phyloP scores from a whole-genome alignment of 305 asterid genomes.

The Fraxinus ornus region DNA sequence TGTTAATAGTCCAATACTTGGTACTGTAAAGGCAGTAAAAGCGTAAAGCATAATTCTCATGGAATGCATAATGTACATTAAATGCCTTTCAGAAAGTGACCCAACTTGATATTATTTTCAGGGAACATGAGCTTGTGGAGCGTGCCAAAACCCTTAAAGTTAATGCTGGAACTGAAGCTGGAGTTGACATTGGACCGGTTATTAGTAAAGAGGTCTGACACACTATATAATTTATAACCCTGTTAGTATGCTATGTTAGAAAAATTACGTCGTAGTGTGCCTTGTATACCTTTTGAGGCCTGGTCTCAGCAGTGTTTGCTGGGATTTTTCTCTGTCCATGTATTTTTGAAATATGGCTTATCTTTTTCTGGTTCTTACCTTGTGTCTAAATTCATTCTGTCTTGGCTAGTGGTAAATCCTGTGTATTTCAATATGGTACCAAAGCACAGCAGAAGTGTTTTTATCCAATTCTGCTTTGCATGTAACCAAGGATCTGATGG shows the following conservation, averaged over 20 bases:
- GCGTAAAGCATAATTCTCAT: not conserved
- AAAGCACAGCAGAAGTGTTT: not conserved
- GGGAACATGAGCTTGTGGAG: slow-evolving; percentile 30
- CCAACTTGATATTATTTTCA: slow-evolving; percentile 14
- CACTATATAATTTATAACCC: not conserved
- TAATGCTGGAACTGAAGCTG: slow-evolving; percentile 36
- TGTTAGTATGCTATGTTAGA: not conserved
- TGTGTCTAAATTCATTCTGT: not conserved
- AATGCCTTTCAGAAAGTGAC: not conserved
- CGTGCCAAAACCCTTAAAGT: slow-evolving; percentile 31
- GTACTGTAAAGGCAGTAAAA: not conserved
- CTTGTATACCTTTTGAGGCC: not conserved
- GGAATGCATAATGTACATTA: not conserved
- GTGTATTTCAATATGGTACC: not conserved
- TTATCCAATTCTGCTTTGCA: not conserved
- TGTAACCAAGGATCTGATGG: not conserved
- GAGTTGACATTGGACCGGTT: slow-evolving; percentile 46
- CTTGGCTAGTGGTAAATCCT: not conserved
- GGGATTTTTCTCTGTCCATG: not conserved
- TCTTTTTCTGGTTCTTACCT: not conserved
- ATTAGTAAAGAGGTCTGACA: slow-evolving; percentile 41
- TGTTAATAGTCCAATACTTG: not conserved
- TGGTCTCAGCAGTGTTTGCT: not conserved
- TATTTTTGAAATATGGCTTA: not conserved
- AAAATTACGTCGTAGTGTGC: not conserved